These are phyloP conservation scores for Penicillium paxilli DNA, from an alignment of 495 filamentous ascomycete genomes.

Conservation along the genomic window DNA sequence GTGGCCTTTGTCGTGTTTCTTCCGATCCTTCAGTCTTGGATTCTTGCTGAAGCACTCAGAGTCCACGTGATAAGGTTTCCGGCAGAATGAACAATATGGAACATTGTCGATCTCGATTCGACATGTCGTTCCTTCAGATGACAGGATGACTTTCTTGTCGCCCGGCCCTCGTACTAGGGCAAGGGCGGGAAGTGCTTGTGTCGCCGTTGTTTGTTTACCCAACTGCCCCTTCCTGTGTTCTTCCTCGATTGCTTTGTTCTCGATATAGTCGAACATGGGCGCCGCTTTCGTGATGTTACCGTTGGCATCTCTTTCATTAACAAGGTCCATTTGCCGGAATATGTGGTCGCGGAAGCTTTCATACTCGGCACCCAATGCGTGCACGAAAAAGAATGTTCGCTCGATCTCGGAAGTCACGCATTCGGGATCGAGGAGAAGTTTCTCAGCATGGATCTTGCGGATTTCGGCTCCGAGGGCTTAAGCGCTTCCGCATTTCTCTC, in stretches of 20 bases:
- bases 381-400: slow-evolving; percentile 14
- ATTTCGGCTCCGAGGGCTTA: slow-evolving; percentile 13
- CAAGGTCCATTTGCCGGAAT: slow-evolving; percentile 14
- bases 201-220: slow-evolving; percentile 8
- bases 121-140: slow-evolving; percentile 9
- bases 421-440: slow-evolving; percentile 11
- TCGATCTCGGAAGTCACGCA: slow-evolving; percentile 16
- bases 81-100: slow-evolving; percentile 12
- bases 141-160: slow-evolving; percentile 8
- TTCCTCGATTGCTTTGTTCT: slow-evolving; percentile 20
- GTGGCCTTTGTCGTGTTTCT: slow-evolving; percentile 2
- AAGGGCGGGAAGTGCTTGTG: slow-evolving; percentile 13
- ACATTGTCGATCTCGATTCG: slow-evolving; percentile 15
- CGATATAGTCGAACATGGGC: slow-evolving; percentile 15
- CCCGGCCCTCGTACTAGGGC: slow-evolving; percentile 4
- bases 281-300: slow-evolving; percentile 11
- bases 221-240: slow-evolving; percentile 17
- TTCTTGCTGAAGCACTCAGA: slow-evolving; percentile 14
- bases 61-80: slow-evolving; percentile 12
- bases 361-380: slow-evolving; percentile 10
- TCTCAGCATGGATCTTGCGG: slow-evolving; percentile 14
- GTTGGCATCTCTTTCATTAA: slow-evolving; percentile 13
- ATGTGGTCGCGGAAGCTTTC: slow-evolving; percentile 16
- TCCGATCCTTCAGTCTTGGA: neutral
- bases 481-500: slow-evolving; percentile 11